These are phyloP conservation scores for Colletotrichum lupini DNA, from an alignment of 2,329 filamentous ascomycete genomes.

Conservation along the genomic window DNA sequence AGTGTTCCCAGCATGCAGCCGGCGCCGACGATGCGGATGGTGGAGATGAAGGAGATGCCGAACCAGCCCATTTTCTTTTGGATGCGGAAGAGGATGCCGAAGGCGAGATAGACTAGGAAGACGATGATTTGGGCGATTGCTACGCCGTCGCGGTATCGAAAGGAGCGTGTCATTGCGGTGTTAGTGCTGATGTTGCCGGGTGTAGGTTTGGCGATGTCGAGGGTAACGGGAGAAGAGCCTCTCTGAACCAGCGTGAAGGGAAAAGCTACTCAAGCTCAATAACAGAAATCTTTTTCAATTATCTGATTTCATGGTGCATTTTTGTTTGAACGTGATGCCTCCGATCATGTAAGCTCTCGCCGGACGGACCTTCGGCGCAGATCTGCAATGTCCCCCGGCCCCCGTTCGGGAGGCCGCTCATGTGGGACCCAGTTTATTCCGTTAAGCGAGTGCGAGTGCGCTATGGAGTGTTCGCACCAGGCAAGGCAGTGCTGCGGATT, in stretches of 20 bases:
- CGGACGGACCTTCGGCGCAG: not conserved
- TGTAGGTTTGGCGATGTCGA: too few relatives aligned
- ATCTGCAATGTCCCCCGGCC: not conserved
- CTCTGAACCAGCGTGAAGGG: accelerated
- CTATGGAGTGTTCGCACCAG: not conserved
- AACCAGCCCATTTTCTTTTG: conserved; percentile 28
- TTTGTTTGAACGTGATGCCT: not conserved
- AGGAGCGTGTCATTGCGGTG: not conserved
- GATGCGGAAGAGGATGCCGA: conserved; percentile 7
- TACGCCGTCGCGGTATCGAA: conserved; percentile 31
- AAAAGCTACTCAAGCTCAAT: too few relatives aligned
- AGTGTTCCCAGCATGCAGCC: conserved; percentile 38
- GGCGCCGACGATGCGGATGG: conserved; percentile 38
- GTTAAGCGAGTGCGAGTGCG: conserved; percentile 8
- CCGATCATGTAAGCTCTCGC: not conserved
- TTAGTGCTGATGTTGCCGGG: not conserved
- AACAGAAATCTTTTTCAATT: not conserved
- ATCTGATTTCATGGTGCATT: not conserved
- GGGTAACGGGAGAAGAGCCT: not conserved
- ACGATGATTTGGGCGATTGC: conserved; percentile 23
- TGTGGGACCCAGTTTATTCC: not conserved
- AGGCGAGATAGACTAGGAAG: conserved; percentile 5
- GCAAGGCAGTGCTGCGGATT: not conserved
- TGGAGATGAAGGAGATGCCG: conserved; percentile 34
- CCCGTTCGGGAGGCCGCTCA: not conserved